phyloP scores from a whole-genome alignment of 257 asterid genomes.

The Salvia rosmarinus region DNA sequence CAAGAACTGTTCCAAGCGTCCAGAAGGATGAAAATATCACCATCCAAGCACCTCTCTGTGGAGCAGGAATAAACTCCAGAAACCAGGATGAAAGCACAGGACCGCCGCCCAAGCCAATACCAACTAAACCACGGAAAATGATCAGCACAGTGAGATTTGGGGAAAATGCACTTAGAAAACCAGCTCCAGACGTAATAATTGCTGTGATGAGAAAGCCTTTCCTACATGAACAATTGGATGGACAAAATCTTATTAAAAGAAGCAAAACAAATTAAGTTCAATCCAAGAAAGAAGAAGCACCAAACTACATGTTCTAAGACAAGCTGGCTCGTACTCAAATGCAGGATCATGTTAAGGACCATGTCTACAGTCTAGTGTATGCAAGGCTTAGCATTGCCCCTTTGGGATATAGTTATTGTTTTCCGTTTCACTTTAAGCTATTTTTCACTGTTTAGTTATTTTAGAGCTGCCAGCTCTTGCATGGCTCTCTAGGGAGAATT shows the following conservation, averaged over 20 bases:
- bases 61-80: constrained; percentile 77
- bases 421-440: neutral
- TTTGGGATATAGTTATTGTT: neutral
- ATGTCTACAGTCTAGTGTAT: neutral
- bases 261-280: constrained; percentile 11
- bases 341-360: constrained; percentile 3
- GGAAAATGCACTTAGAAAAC: constrained; percentile 68
- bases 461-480: neutral
- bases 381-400: neutral
- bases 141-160: constrained; percentile 50
- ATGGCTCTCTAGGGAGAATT: neutral
- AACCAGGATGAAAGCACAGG: constrained; percentile 81
- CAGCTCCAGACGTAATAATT: constrained; percentile 53
- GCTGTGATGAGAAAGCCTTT: constrained; percentile 64
- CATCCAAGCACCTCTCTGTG: constrained; percentile 80
- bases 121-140: constrained; percentile 61
- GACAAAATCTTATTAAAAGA: constrained; percentile 27
- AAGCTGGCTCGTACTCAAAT: constrained; percentile 18
- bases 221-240: constrained; percentile 44
- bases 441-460: neutral
- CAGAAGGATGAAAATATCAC: constrained; percentile 73
- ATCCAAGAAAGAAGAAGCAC: constrained; percentile 2
- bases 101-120: constrained; percentile 78
- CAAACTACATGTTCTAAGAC: constrained; percentile 9
- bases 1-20: constrained; percentile 71